Conservation (phyloP, 2,329 filamentous ascomycete species). For the Fusarium veterinarium region DNA sequence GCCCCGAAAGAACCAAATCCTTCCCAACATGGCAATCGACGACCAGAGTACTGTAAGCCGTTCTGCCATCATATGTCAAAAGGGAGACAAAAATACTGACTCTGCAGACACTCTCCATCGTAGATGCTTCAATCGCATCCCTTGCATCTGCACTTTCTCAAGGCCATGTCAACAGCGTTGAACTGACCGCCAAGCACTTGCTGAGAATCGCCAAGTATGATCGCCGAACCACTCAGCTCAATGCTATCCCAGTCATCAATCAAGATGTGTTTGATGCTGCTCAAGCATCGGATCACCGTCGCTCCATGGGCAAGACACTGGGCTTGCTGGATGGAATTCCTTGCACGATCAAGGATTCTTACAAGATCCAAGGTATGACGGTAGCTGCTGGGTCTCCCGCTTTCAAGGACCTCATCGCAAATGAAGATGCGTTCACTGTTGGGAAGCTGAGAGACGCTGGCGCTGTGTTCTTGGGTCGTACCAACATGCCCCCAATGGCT, state of each 20-base stretch:
- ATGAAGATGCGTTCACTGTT: conserved; percentile 64
- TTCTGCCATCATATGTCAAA: rapidly evolving
- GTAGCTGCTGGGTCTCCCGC: conserved; percentile 66
- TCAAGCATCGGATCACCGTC: background rate
- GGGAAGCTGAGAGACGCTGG: conserved; percentile 33
- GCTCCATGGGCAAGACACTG: background rate
- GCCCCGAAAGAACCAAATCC: background rate
- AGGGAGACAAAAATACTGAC: background rate
- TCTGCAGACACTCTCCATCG: background rate
- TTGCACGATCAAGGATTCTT: conserved; percentile 66
- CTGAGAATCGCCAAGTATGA: conserved; percentile 10
- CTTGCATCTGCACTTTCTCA: background rate
- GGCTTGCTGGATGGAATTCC: background rate
- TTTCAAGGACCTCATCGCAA: conserved; percentile 61
- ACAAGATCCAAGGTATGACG: conserved; percentile 64
- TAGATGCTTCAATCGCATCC: background rate
- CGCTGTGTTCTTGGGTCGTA: background rate
- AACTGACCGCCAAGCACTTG: background rate
- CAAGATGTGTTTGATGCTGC: background rate
- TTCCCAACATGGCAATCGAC: background rate
- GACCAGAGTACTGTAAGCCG: background rate
- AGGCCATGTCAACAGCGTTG: background rate
- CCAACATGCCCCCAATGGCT: conserved; percentile 11
- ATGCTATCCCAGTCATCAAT: background rate
- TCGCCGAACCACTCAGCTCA: background rate